Evolutionary conservation across 768 basidiomycete genomes (phyloP), one percentile per base, ranked within the genome.

Genomic region (Phaeotremella skinneri): DNA sequence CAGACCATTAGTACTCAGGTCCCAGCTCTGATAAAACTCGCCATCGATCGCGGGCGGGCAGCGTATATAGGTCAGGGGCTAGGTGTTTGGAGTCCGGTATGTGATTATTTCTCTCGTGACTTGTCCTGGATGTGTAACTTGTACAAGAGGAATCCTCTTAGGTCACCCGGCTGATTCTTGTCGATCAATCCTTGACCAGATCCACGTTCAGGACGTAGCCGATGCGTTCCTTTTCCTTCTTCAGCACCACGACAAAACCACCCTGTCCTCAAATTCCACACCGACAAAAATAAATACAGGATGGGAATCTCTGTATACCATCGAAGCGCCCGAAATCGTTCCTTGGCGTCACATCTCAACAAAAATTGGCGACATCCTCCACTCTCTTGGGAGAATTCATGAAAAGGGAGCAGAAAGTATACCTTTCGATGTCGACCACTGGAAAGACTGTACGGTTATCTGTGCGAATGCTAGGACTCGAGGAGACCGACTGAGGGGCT

Each of bases 381-480:
- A 45, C 23, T 45, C 43, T 13, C 43, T 45, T 7, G 21, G 21
- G 20, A 45, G 21, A 23, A 6, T 45, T 20, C 7, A 45, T 9
- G 7, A 45, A 20, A 45, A 45, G 43, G 43, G 13, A 11, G 43
- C 43, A 6, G 43, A 45, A 45, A 45, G 43, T 20, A 45, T 45
- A 9, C 13, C 11, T 7, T 45, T 45, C 43, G 20, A 45, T 45
- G 43, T 45, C 13, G 21, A 45, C 43, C 7, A 45, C 23, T 45
- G 9, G 20, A 45, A 45, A 20, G 43, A 11, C 6, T 7, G 20
- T 9, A 45, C 43, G 20, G 23, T 6, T 45, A 45, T 45, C 21
- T 45, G 13, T 23, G 43, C 43, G 43, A 45, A 45, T 45, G 43
- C 43, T 20, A 13, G 43, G 20, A 45, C 43, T 45, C 43, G 43